phyloP scores from a whole-genome alignment of 768 basidiomycete species.

The Russula sp. region DNA sequence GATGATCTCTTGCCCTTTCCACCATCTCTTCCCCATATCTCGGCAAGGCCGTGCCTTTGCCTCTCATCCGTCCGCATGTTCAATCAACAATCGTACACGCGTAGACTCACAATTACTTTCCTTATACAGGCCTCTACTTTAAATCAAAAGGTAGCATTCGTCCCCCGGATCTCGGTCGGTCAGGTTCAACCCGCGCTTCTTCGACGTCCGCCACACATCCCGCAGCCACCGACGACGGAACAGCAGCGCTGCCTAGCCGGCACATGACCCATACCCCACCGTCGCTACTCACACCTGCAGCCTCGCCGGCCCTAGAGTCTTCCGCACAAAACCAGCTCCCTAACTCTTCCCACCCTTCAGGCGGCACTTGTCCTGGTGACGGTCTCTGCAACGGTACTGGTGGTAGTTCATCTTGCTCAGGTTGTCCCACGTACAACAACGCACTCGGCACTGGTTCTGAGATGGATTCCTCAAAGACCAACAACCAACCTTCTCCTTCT shows the following conservation, averaged over 20 bases:
- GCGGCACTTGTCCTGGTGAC: slow-evolving; percentile 93
- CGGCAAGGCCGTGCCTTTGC: slow-evolving; percentile 23
- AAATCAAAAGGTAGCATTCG: slow-evolving; percentile 77
- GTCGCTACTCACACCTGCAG: slow-evolving; percentile 36
- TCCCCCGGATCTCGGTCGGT: slow-evolving; percentile 53
- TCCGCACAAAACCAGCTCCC: slow-evolving; percentile 31
- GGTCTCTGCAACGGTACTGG: slow-evolving; percentile 98
- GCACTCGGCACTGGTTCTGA: slow-evolving; percentile 46
- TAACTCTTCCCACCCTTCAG: slow-evolving; percentile 36
- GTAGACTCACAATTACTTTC: slow-evolving; percentile 24
- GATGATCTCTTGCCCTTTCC: slow-evolving; percentile 23
- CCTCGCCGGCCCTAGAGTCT: slow-evolving; percentile 36
- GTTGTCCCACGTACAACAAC: slow-evolving; percentile 98
- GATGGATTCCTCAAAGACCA: slow-evolving; percentile 36
- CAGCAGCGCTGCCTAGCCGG: slow-evolving; percentile 34
- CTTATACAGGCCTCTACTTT: slow-evolving; percentile 70
- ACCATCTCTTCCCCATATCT: slow-evolving; percentile 26
- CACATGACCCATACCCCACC: slow-evolving; percentile 37
- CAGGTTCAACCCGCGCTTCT: slow-evolving; percentile 25
- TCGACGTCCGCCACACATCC: slow-evolving; percentile 31
- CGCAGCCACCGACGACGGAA: slow-evolving; percentile 36
- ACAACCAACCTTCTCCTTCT: slow-evolving; percentile 33
- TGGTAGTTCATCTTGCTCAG: slow-evolving; percentile 87
- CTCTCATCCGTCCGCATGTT: slow-evolving; percentile 28
- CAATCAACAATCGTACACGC: slow-evolving; percentile 23